Percentiles rank a stretch among this genome's conserved stretches.
These are phyloP conservation scores for Thyridium curvatum DNA, from an alignment of 2,329 filamentous ascomycete genomes.

Conservation along the genomic window DNA sequence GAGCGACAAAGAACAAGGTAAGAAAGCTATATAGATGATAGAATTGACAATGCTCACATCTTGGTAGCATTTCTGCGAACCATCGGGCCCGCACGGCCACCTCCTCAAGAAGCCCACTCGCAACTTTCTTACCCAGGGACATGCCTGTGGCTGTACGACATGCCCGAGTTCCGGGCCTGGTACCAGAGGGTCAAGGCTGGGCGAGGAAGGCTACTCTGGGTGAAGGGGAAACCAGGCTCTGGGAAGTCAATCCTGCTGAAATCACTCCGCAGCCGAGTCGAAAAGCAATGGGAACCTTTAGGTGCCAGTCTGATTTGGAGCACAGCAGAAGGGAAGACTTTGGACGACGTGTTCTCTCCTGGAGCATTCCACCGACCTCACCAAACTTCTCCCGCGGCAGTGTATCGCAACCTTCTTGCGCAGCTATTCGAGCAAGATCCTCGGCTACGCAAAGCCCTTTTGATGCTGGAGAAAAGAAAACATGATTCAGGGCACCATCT, in stretches of 20 bases:
- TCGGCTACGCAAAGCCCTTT: constrained; percentile 16
- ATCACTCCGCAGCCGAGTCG: constrained; percentile 17
- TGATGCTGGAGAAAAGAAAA: constrained; percentile 8
- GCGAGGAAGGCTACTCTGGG: constrained; percentile 21
- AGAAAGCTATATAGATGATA: neutral
- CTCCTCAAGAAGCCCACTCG: constrained; percentile 10
- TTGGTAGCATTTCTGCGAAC: constrained; percentile 14
- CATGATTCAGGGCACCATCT: constrained; percentile 2
- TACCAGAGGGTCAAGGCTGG: constrained; percentile 16
- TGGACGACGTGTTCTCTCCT: constrained; percentile 11
- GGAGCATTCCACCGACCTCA: constrained; percentile 5
- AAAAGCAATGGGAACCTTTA: constrained; percentile 17
- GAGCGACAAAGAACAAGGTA: constrained; percentile 16
- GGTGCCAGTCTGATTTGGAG: constrained; percentile 18
- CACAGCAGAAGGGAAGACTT: constrained; percentile 13
- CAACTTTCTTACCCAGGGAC: constrained; percentile 17
- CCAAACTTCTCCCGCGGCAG: constrained; percentile 11
- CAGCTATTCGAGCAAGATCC: constrained; percentile 22
- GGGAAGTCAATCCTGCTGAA: constrained; percentile 21
- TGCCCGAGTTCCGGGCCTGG: constrained; percentile 22
- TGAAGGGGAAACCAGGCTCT: constrained; percentile 21
- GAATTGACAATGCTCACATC: neutral
- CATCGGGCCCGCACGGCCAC: constrained; percentile 7
- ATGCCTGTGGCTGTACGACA: constrained; percentile 22
- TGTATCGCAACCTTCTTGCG: constrained; percentile 20